A percentile compares a stretch with the other conserved stretches of the same genome.
These are phyloP conservation scores for Gaertneriomyces sp. DNA, from an alignment of 192 early-diverging fungal species.

Conservation along the genomic window DNA sequence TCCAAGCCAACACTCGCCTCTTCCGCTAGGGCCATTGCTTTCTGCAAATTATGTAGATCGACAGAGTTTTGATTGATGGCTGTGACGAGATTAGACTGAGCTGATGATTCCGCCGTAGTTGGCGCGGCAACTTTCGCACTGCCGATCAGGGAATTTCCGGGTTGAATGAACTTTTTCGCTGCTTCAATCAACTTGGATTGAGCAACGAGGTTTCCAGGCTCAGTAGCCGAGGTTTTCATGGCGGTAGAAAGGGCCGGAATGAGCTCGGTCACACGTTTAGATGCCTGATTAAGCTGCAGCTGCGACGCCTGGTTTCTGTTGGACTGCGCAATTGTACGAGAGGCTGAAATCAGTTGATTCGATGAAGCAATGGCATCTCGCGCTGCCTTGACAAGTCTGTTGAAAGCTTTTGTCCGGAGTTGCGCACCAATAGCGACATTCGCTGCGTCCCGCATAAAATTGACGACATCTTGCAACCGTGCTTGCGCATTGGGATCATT, in stretches of 20 bases:
- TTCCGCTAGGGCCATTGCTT: constrained; percentile 34
- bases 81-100: constrained; percentile 35
- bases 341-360: constrained; percentile 49
- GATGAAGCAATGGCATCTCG: constrained; percentile 42
- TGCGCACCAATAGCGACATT: constrained; percentile 38
- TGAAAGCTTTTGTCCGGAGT: constrained; percentile 35
- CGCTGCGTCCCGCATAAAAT: constrained; percentile 10
- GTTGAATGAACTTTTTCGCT: constrained; percentile 48
- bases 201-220: constrained; percentile 38
- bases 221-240: constrained; percentile 21
- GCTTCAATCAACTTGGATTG: constrained; percentile 44
- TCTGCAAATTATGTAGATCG: constrained; percentile 38
- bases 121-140: constrained; percentile 44
- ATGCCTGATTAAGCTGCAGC: constrained; percentile 45
- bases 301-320: constrained; percentile 55
- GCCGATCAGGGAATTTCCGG: constrained; percentile 28
- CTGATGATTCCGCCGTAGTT: constrained; percentile 39
- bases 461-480: constrained; percentile 20
- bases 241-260: constrained; percentile 33
- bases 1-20: constrained; percentile 44
- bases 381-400: constrained; percentile 42
- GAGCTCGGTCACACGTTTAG: constrained; percentile 38
- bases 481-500: constrained; percentile 25
- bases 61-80: constrained; percentile 34
- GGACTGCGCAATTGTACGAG: constrained; percentile 34